Conservation (phyloP, 371 early-diverging fungal species). For the Mortierella sp. region DNA sequence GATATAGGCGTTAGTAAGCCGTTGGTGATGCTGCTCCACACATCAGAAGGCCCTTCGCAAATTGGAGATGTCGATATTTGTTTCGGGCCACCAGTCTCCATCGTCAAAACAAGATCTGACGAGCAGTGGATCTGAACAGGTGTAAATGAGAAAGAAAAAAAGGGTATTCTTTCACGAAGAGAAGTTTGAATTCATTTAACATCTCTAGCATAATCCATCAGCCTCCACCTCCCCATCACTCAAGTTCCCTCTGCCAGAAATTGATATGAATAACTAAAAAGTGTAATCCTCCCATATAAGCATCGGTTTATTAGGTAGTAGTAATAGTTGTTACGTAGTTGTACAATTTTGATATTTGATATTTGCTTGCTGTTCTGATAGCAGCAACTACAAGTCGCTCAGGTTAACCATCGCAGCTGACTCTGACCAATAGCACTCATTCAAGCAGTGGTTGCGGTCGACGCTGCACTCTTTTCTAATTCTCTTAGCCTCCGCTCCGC, state of each 20-base stretch:
- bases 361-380: not conserved
- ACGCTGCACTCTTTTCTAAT: conserved; percentile 18
- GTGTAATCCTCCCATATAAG: not conserved
- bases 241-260: not conserved
- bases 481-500: conserved; percentile 44
- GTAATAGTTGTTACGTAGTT: too few relatives aligned
- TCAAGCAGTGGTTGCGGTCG: not conserved
- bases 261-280: not conserved
- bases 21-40: not conserved
- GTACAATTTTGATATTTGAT: not conserved
- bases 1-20: conserved; percentile 4
- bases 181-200: not conserved
- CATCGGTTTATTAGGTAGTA: not conserved
- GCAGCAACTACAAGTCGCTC: not conserved
- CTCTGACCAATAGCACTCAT: not conserved
- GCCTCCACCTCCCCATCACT: not conserved
- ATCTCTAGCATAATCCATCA: not conserved
- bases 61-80: not conserved
- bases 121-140: too few relatives aligned
- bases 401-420: not conserved
- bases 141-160: too few relatives aligned
- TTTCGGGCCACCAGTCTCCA: not conserved
- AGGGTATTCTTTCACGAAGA: not conserved
- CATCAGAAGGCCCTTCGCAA: not conserved
- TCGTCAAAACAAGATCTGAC: not conserved